Conservation (phyloP, 2,329 filamentous ascomycete species). For the Myotisia sp. region DNA sequence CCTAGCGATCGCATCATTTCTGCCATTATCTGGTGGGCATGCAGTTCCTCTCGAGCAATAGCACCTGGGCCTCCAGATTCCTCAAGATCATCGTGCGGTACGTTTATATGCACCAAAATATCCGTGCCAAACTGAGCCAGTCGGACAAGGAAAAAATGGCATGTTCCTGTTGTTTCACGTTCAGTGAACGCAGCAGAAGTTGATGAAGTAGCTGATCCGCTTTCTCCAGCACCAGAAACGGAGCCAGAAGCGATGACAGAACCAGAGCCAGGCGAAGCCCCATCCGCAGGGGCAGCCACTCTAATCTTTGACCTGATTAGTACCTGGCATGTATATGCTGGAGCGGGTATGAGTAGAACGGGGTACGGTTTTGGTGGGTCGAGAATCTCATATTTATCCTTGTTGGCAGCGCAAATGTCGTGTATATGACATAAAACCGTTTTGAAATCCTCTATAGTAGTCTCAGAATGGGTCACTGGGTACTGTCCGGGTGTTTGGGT, state of each 20-base stretch:
- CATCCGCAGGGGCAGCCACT: background rate
- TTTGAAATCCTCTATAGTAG: slow-evolving; percentile 43
- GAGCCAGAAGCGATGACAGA: slow-evolving; percentile 8
- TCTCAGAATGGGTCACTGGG: slow-evolving; percentile 18
- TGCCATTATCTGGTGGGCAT: slow-evolving; percentile 21
- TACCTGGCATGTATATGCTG: slow-evolving; percentile 10
- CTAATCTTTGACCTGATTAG: slow-evolving; percentile 10
- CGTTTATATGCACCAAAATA: slow-evolving; percentile 72
- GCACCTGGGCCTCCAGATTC: slow-evolving; percentile 55
- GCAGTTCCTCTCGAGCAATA: slow-evolving; percentile 50
- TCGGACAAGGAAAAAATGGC: slow-evolving; percentile 63
- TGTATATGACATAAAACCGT: slow-evolving; percentile 56
- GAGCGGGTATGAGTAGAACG: slow-evolving; percentile 21
- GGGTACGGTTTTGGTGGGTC: slow-evolving; percentile 44
- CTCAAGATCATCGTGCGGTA: slow-evolving; percentile 65
- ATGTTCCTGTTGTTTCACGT: slow-evolving; percentile 32
- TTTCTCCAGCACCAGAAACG: slow-evolving; percentile 10
- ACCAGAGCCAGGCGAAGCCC: background rate
- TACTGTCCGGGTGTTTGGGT: slow-evolving; percentile 1
- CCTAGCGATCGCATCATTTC: slow-evolving; percentile 57
- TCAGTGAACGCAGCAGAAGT: background rate
- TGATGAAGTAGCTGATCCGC: background rate
- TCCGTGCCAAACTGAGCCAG: slow-evolving; percentile 65
- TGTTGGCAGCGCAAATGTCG: slow-evolving; percentile 52
- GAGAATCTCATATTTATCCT: slow-evolving; percentile 52